Percentiles rank a stretch among this genome's conserved stretches.
These are phyloP conservation scores for Penicillium sp. DNA, from an alignment of 2,329 filamentous ascomycete species.

Conservation along the genomic window DNA sequence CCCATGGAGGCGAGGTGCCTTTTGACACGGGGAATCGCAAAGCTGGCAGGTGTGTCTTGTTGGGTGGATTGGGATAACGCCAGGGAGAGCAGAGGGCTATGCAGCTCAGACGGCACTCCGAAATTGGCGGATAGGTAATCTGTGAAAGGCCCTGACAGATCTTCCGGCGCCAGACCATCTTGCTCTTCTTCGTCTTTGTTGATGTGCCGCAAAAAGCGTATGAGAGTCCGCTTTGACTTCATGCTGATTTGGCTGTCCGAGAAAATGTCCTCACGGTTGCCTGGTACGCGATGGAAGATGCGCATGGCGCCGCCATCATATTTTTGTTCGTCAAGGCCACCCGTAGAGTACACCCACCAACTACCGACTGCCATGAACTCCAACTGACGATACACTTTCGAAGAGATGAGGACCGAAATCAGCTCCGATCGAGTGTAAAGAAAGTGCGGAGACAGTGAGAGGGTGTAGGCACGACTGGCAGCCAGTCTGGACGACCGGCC, in stretches of 20 bases:
- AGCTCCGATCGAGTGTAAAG: slow-evolving; percentile 78
- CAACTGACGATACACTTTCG: slow-evolving; percentile 78
- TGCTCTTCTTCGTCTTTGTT: slow-evolving; percentile 47
- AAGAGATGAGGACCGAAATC: slow-evolving; percentile 76
- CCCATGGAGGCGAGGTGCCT: slow-evolving; percentile 82
- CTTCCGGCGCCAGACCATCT: slow-evolving; percentile 42
- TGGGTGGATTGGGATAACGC: slow-evolving; percentile 62
- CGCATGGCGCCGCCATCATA: slow-evolving; percentile 18
- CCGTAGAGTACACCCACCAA: slow-evolving; percentile 66
- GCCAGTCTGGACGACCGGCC: slow-evolving; percentile 23
- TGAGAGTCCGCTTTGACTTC: slow-evolving; percentile 75
- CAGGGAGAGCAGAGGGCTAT: slow-evolving; percentile 61
- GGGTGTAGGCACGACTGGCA: slow-evolving; percentile 67
- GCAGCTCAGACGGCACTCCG: slow-evolving; percentile 62
- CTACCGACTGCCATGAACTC: slow-evolving; percentile 91
- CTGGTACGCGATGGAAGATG: slow-evolving; percentile 66
- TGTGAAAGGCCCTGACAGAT: slow-evolving; percentile 50
- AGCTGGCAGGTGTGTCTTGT: slow-evolving; percentile 54
- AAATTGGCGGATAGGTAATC: slow-evolving; percentile 49
- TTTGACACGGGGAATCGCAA: slow-evolving; percentile 66
- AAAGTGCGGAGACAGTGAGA: slow-evolving; percentile 78
- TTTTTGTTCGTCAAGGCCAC: slow-evolving; percentile 13
- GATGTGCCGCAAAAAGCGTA: slow-evolving; percentile 92
- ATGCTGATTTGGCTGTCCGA: slow-evolving; percentile 67
- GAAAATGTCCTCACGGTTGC: slow-evolving; percentile 87